These are phyloP conservation scores for Auricularia sp. DNA, from an alignment of 768 basidiomycete species.

Conservation along the genomic window DNA sequence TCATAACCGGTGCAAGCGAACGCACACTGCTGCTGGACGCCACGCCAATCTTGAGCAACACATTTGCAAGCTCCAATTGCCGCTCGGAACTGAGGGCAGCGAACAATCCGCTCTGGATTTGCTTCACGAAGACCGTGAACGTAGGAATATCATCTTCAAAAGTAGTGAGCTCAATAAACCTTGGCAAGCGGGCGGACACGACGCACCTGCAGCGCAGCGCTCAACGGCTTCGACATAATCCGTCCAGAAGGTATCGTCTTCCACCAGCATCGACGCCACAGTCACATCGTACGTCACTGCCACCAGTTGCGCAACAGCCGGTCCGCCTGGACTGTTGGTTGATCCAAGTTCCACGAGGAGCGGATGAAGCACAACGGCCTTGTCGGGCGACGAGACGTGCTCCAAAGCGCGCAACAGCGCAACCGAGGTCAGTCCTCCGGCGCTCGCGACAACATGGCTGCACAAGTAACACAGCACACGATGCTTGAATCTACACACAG, in stretches of 20 bases:
- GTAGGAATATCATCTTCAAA: neutral
- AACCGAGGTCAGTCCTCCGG: constrained; percentile 37
- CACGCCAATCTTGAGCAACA: constrained; percentile 45
- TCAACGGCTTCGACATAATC: neutral
- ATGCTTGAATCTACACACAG: constrained; percentile 48
- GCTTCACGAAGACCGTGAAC: constrained; percentile 23
- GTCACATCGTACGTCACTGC: constrained; percentile 39
- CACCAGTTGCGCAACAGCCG: constrained; percentile 12
- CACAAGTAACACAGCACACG: constrained; percentile 66
- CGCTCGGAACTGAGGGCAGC: constrained; percentile 39
- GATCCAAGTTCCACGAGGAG: constrained; percentile 31
- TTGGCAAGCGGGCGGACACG: constrained; percentile 26
- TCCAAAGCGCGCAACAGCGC: constrained; percentile 41
- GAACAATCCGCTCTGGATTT: constrained; percentile 50
- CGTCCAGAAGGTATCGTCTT: neutral
- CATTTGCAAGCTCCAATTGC: constrained; percentile 43
- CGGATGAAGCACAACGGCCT: constrained; percentile 49
- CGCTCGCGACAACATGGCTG: constrained; percentile 64
- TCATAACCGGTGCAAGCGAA: neutral
- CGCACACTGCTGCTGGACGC: constrained; percentile 28
- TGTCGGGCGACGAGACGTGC: constrained; percentile 38
- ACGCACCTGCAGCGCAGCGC: constrained; percentile 22
- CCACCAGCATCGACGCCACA: constrained; percentile 32
- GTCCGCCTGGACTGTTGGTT: constrained; percentile 11
- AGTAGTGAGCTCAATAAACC: neutral